phyloP scores from a whole-genome alignment of 495 filamentous ascomycete genomes.

The Emericellopsis terricola region DNA sequence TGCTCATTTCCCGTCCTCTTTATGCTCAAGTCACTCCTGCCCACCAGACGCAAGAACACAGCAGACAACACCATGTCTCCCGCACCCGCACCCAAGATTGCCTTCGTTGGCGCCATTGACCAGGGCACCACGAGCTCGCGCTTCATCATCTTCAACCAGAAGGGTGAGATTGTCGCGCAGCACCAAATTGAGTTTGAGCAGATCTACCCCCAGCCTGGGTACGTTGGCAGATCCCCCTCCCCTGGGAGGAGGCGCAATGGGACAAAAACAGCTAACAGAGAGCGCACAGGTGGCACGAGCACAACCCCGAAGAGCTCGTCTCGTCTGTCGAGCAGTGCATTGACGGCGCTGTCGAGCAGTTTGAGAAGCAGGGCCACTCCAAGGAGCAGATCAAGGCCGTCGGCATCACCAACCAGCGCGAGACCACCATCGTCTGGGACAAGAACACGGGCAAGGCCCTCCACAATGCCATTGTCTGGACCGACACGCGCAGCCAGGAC shows the following conservation, averaged over 20 bases:
- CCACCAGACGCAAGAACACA: conserved; percentile 1
- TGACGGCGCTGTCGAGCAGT: conserved; percentile 45
- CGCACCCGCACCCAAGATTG: neutral
- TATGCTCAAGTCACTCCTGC: neutral
- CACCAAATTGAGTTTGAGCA: conserved; percentile 67
- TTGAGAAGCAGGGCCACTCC: conserved; percentile 43
- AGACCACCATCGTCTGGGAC: conserved; percentile 70
- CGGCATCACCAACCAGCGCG: conserved; percentile 65
- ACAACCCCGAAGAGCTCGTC: conserved; percentile 55
- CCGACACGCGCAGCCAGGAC: conserved; percentile 52
- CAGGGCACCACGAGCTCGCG: conserved; percentile 65
- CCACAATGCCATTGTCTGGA: conserved; percentile 55
- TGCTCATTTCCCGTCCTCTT: neutral
- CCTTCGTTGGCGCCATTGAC: conserved; percentile 36
- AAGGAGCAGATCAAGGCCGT: conserved; percentile 49
- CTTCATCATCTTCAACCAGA: conserved; percentile 62
- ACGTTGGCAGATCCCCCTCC: conserved; percentile 13
- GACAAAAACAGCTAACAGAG: neutral
- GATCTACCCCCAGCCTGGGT: conserved; percentile 61
- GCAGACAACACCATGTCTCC: neutral
- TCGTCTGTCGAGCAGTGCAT: conserved; percentile 58
- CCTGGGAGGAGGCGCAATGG: neutral
- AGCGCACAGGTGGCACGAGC: conserved; percentile 75
- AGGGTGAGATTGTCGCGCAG: conserved; percentile 45
- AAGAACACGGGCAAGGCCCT: conserved; percentile 53